Conservation (phyloP, 2,329 filamentous ascomycete genomes). For the Cryphonectria nitschkei region DNA sequence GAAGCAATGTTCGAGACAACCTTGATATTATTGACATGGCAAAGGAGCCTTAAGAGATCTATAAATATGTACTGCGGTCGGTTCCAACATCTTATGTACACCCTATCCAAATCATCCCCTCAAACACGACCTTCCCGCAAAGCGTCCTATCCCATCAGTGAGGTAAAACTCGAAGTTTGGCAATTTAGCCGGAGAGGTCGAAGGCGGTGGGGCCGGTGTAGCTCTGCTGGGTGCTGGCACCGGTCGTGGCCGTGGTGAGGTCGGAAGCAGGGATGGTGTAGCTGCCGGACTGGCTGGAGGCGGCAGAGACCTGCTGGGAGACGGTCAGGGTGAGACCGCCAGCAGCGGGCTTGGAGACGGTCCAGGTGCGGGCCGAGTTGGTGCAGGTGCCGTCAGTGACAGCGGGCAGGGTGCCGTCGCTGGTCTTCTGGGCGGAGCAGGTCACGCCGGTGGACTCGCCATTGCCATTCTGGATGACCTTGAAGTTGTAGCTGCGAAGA, state of each 20-base stretch:
- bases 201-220: conserved; percentile 37
- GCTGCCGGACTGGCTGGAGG: conserved; percentile 33
- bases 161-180: not conserved
- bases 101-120: not conserved
- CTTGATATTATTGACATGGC: not conserved
- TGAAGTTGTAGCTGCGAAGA: conserved; percentile 22
- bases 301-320: conserved; percentile 36
- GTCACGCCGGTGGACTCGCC: conserved; percentile 16
- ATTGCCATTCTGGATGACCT: conserved; percentile 2
- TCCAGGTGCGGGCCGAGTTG: conserved; percentile 38
- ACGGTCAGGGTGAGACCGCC: conserved; percentile 36
- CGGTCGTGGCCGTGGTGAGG: conserved; percentile 26
- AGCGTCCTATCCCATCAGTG: not conserved
- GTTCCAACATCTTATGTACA: not conserved
- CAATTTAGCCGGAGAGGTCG: conserved; percentile 26
- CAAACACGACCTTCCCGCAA: too few relatives aligned
- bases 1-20: not conserved
- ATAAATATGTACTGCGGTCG: not conserved
- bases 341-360: conserved; percentile 30
- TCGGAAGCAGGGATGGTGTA: conserved; percentile 36
- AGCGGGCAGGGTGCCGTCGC: conserved; percentile 36
- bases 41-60: not conserved
- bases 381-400: conserved; percentile 37
- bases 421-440: conserved; percentile 7
- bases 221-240: conserved; percentile 32